Percentiles rank a stretch among this genome's conserved stretches.
phyloP scores from a whole-genome alignment of 2,329 filamentous ascomycete species.

The Exutisphaerella laricina region DNA sequence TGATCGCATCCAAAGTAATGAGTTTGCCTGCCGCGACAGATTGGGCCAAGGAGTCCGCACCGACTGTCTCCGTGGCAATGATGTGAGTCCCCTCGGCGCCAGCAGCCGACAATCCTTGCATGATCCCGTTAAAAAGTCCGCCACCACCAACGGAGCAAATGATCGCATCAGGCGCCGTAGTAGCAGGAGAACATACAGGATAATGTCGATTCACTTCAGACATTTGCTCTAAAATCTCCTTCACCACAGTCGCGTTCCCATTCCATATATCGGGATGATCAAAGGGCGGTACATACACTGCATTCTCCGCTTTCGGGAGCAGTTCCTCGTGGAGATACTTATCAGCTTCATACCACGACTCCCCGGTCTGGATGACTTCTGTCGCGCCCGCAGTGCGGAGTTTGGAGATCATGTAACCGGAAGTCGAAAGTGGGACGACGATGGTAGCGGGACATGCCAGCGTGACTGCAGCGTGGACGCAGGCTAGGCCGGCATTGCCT shows the following conservation, averaged over 20 bases:
- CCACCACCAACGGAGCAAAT: constrained; percentile 78
- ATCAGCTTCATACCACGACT: constrained; percentile 65
- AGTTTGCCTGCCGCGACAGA: constrained; percentile 50
- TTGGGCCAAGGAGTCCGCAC: constrained; percentile 64
- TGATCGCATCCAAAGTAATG: constrained; percentile 63
- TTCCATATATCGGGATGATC: constrained; percentile 64
- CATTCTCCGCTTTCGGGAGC: constrained; percentile 40
- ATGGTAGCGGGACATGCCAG: constrained; percentile 66
- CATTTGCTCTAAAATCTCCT: constrained; percentile 43
- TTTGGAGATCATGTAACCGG: constrained; percentile 65
- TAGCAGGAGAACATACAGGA: not conserved
- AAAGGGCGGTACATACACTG: constrained; percentile 65
- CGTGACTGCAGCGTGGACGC: constrained; percentile 64
- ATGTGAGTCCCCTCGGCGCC: constrained; percentile 46
- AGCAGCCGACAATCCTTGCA: constrained; percentile 57
- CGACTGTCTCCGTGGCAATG: constrained; percentile 69
- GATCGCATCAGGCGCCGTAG: constrained; percentile 57
- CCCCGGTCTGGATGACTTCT: constrained; percentile 62
- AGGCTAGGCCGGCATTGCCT: constrained; percentile 80
- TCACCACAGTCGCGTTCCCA: constrained; percentile 56
- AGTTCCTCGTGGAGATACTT: constrained; percentile 56
- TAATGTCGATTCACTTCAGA: constrained; percentile 18
- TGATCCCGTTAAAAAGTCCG: constrained; percentile 70
- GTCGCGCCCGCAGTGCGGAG: constrained; percentile 61
- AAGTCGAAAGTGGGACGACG: constrained; percentile 63